phyloP scores from a whole-genome alignment of 2,329 filamentous ascomycete species.

The Verticillium dahliae region DNA sequence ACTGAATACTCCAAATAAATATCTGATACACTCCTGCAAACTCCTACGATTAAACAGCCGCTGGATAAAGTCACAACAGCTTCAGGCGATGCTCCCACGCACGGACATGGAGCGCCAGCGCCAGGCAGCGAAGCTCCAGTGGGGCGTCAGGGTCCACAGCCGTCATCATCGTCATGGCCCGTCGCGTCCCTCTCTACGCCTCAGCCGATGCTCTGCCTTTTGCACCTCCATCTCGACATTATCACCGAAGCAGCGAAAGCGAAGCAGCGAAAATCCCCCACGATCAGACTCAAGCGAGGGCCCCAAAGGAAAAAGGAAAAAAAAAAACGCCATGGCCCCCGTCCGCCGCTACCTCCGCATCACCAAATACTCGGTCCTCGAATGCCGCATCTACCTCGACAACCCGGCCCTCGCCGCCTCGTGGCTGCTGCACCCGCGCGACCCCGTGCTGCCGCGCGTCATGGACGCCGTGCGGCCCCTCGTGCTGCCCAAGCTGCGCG shows the following conservation, averaged over 20 bases:
- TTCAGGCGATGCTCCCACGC: too few relatives aligned
- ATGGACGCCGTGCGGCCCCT: conserved; percentile 80
- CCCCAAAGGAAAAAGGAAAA: too few relatives aligned
- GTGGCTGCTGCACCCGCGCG: conserved; percentile 74
- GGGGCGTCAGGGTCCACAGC: too few relatives aligned
- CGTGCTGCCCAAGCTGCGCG: conserved; percentile 83
- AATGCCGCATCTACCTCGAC: conserved; percentile 93
- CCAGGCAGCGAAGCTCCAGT: background rate
- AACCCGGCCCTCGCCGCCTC: conserved; percentile 75
- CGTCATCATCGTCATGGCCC: background rate
- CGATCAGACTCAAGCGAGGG: background rate
- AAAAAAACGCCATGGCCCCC: conserved; percentile 61
- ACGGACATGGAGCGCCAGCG: background rate
- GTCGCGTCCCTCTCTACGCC: background rate
- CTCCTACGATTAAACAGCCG: too few relatives aligned
- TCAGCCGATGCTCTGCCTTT: too few relatives aligned
- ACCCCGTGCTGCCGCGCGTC: conserved; percentile 73
- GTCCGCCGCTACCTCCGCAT: conserved; percentile 86
- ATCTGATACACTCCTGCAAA: background rate
- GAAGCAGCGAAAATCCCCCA: background rate
- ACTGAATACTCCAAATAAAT: too few relatives aligned
- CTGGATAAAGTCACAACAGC: too few relatives aligned
- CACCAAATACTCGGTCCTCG: conserved; percentile 88
- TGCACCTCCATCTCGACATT: too few relatives aligned
- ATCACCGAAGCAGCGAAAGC: too few relatives aligned